phyloP scores from a whole-genome alignment of 164 flowering plant species.

The Nelumbo lutea region DNA sequence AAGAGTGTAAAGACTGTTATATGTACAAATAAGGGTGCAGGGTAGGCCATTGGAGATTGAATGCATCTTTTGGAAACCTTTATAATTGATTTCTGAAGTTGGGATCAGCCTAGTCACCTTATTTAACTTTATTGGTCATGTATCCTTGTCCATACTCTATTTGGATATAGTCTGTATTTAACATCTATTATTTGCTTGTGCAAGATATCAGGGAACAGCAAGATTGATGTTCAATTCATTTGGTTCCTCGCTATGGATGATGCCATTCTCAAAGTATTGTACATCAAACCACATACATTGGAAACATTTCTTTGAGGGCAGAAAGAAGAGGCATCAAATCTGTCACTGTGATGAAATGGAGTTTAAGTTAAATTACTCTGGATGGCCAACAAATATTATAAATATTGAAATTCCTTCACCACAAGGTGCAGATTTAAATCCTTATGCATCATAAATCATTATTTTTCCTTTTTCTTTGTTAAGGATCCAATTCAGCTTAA shows the following conservation, averaged over 20 bases:
- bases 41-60: background rate
- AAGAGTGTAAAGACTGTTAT: background rate
- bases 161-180: constrained; percentile 12
- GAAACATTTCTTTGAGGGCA: constrained; percentile 66
- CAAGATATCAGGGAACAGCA: constrained; percentile 86
- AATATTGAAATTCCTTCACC: constrained; percentile 81
- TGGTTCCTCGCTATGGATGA: constrained; percentile 94
- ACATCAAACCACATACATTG: constrained; percentile 52
- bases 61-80: background rate
- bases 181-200: constrained; percentile 22
- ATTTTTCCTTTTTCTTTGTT: background rate
- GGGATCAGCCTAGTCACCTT: background rate
- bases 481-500: background rate
- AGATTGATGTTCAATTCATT: constrained; percentile 88
- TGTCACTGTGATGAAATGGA: constrained; percentile 71
- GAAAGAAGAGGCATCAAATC: constrained; percentile 31
- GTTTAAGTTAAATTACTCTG: constrained; percentile 63
- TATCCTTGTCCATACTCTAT: background rate
- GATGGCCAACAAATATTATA: constrained; percentile 89
- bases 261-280: constrained; percentile 92
- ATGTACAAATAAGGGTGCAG: background rate
- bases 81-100: background rate
- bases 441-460: constrained; percentile 1
- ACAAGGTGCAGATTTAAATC: constrained; percentile 39
- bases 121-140: background rate